phyloP scores from a whole-genome alignment of 352 stramenopile genomes.

The Phytophthora niederhauseri region DNA sequence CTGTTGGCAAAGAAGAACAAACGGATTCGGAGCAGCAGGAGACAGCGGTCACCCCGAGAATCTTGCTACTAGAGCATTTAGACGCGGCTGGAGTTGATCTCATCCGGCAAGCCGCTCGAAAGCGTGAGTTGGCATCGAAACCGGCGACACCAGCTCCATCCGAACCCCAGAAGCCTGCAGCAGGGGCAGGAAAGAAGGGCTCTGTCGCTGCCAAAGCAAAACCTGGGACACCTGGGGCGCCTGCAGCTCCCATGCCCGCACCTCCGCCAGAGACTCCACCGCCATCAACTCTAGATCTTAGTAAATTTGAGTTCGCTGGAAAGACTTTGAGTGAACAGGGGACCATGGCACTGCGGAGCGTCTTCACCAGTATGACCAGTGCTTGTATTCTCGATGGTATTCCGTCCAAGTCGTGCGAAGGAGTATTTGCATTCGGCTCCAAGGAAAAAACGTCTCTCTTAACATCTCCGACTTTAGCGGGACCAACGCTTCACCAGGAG shows the following conservation, averaged over 20 bases:
- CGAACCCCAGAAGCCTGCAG: conserved; percentile 23
- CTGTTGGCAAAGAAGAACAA: not conserved
- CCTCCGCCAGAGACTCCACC: not conserved
- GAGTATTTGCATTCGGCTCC: conserved; percentile 18
- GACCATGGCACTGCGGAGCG: conserved; percentile 12
- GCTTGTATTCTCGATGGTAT: conserved; percentile 39
- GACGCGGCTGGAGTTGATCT: conserved; percentile 18
- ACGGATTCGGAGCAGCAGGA: not conserved
- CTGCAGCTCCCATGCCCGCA: not conserved
- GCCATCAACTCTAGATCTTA: conserved; percentile 8
- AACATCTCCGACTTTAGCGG: conserved; percentile 21
- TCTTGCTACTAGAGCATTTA: conserved; percentile 56
- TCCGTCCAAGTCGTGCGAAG: conserved; percentile 20
- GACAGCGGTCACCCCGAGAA: conserved; percentile 16
- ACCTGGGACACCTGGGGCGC: conserved; percentile 7
- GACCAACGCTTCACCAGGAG: conserved; percentile 30
- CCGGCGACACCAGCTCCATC: conserved; percentile 9
- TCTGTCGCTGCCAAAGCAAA: conserved; percentile 26
- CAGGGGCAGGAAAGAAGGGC: conserved; percentile 28
- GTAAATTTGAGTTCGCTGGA: not conserved
- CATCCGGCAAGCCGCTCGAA: conserved; percentile 14
- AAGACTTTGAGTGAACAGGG: conserved; percentile 23
- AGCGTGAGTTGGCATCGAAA: conserved; percentile 21
- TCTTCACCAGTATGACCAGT: conserved; percentile 25
- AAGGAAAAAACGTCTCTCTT: not conserved